Evolutionary conservation across 192 early-diverging fungal species (phyloP), one percentile per base, ranked within the genome.

Genomic region (Kappamyces sp.): DNA sequence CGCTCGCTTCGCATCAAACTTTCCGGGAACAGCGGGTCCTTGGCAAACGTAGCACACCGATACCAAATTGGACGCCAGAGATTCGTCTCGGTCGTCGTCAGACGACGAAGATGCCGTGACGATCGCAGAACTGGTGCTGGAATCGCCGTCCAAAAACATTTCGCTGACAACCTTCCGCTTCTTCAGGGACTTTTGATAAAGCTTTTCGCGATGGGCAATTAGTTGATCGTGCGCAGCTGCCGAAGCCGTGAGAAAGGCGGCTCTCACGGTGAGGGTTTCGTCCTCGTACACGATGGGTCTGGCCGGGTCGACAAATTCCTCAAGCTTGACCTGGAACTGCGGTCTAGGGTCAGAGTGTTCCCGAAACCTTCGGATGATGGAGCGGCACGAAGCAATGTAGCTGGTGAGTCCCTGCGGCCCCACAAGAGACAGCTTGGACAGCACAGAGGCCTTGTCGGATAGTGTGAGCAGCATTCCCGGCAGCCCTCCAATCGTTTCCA

Each of bases 391-490:
- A 5, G 84, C 84, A 58, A 97, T 51, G 38, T 84, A 83, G 63
- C 93, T 90, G 0, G 86, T 86, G 58, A 93, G 62, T 58, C 93
- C 93, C 60, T 78, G 76, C 0, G 86, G 87, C 15, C 92, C 93
- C 51, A 80, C 74, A 32, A 97, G 35, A 5, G 68, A 71, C 32
- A 93, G 61, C 32, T 65, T 47, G 39, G 53, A 12, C 32, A 74
- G 73, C 41, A 73, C 54, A 41, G 71, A 64, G 7, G 91, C 90
- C 0, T 79, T 74, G 66, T 91, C 91, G 2, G 91, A 83, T 55
- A 95, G 61, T 5, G 91, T 97, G 60, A 98, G 77, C 15, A 98
- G 66, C 87, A 98, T 88, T 32, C 95, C 94, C 34, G 92, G 90
- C 35, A 95, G 72, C 34, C 95, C 95, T 39, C 95, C 95, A 47